Percentiles rank a stretch among this genome's conserved stretches.
These are phyloP conservation scores for Naganishia friedmannii DNA, from an alignment of 768 basidiomycete species.

Conservation along the genomic window DNA sequence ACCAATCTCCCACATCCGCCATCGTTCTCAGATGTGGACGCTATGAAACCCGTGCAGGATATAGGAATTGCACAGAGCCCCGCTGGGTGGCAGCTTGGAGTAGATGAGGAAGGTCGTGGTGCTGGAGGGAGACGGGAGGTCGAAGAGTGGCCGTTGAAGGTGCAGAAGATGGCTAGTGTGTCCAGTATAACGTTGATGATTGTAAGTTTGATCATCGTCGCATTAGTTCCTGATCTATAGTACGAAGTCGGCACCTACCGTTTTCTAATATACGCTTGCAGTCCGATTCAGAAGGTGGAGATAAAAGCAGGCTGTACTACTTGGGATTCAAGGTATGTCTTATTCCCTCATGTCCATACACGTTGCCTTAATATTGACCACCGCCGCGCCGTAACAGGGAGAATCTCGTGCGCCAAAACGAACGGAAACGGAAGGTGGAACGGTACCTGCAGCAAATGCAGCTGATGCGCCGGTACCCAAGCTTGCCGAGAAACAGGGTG, in stretches of 20 bases:
- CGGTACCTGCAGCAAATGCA: slow-evolving; percentile 73
- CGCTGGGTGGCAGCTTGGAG: slow-evolving; percentile 27
- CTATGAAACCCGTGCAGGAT: slow-evolving; percentile 46
- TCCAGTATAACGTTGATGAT: slow-evolving; percentile 47
- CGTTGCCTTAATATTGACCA: background rate
- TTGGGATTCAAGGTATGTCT: slow-evolving; percentile 78
- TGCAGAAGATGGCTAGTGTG: slow-evolving; percentile 50
- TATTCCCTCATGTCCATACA: slow-evolving; percentile 45
- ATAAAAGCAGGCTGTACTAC: slow-evolving; percentile 68
- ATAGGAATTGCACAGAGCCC: slow-evolving; percentile 37
- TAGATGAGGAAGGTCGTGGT: slow-evolving; percentile 35
- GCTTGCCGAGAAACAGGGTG: slow-evolving; percentile 49
- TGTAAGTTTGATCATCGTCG: slow-evolving; percentile 33
- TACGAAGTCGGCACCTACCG: background rate
- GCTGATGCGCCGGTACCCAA: slow-evolving; percentile 61
- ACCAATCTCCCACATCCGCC: slow-evolving; percentile 47
- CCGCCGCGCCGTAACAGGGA: slow-evolving; percentile 14
- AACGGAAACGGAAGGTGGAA: slow-evolving; percentile 64
- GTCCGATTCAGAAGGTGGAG: slow-evolving; percentile 46
- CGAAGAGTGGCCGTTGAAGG: slow-evolving; percentile 51
- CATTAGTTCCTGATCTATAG: background rate
- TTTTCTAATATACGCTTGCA: background rate
- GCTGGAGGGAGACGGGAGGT: slow-evolving; percentile 45
- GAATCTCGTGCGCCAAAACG: slow-evolving; percentile 55
- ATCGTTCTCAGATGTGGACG: slow-evolving; percentile 46